Evolutionary conservation across 495 filamentous ascomycete species (phyloP).

Genomic region (Trichoderma virens): DNA sequence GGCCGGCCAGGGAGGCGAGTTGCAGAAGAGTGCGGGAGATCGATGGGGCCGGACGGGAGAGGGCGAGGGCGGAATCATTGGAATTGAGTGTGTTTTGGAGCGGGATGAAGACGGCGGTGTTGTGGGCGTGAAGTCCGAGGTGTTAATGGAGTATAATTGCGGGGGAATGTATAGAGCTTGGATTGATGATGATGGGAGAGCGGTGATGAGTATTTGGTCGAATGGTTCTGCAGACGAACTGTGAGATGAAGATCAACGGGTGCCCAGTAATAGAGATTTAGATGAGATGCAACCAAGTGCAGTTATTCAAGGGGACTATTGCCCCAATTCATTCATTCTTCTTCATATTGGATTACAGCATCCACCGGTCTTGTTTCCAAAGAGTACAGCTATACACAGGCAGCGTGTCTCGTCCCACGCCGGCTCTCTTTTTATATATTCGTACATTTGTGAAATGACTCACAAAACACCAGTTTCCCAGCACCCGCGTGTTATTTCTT

Average conservation of each 20-base stretch:
- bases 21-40: slow-evolving; percentile 66
- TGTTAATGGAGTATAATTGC: slow-evolving; percentile 78
- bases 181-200: slow-evolving; percentile 55
- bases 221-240: slow-evolving; percentile 2
- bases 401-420: not conserved
- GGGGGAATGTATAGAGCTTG: slow-evolving; percentile 86
- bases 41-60: slow-evolving; percentile 70
- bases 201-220: slow-evolving; percentile 54
- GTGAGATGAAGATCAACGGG: not conserved
- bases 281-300: no score
- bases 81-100: slow-evolving; percentile 58
- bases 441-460: not conserved
- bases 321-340: not conserved
- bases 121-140: slow-evolving; percentile 31
- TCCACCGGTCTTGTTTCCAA: not conserved
- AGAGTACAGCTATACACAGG: not conserved
- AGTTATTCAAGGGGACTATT: not conserved
- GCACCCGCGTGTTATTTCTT: not conserved
- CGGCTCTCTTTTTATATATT: not conserved
- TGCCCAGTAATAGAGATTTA: not conserved
- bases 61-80: slow-evolving; percentile 82
- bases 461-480: not conserved
- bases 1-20: slow-evolving; percentile 62
- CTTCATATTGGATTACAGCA: not conserved
- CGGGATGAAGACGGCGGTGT: slow-evolving; percentile 30